Conservation (phyloP, 805 yeast genomes). For the Priceomyces fermenticarens region DNA sequence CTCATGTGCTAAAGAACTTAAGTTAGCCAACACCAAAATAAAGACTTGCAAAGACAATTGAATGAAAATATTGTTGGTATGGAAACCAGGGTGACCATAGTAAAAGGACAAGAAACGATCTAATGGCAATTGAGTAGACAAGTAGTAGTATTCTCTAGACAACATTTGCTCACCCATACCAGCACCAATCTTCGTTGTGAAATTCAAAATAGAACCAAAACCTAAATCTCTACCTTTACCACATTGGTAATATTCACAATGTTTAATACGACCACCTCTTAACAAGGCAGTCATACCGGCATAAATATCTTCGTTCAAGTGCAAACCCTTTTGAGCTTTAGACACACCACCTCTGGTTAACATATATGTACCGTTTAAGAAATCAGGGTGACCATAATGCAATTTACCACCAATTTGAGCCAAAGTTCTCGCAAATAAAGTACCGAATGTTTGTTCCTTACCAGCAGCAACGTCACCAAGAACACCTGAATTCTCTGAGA, state of each 20-base stretch:
- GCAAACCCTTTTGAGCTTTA: conserved; percentile 79
- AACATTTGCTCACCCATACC: conserved; percentile 90
- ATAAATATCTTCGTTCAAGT: conserved; percentile 80
- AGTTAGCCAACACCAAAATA: conserved; percentile 64
- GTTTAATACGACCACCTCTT: conserved; percentile 82
- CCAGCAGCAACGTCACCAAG: conserved; percentile 87
- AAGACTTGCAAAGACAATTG: conserved; percentile 67
- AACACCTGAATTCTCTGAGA: conserved; percentile 78
- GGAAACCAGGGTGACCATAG: conserved; percentile 87
- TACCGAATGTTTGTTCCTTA: conserved; percentile 85
- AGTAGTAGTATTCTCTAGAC: conserved; percentile 75
- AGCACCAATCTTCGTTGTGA: conserved; percentile 82
- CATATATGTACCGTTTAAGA: conserved; percentile 72
- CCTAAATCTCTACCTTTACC: conserved; percentile 88
- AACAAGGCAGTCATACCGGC: conserved; percentile 80
- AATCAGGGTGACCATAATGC: conserved; percentile 87
- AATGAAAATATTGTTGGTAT: conserved; percentile 73
- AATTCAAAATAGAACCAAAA: conserved; percentile 76
- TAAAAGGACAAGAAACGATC: conserved; percentile 78
- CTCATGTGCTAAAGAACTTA: conserved; percentile 74
- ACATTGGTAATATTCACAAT: conserved; percentile 80
- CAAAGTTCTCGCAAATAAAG: conserved; percentile 76
- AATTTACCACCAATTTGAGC: conserved; percentile 81
- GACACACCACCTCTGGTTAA: conserved; percentile 85
- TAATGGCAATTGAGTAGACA: conserved; percentile 72